Conservation (phyloP, 495 filamentous ascomycete species). For the Venustampulla echinocandica region DNA sequence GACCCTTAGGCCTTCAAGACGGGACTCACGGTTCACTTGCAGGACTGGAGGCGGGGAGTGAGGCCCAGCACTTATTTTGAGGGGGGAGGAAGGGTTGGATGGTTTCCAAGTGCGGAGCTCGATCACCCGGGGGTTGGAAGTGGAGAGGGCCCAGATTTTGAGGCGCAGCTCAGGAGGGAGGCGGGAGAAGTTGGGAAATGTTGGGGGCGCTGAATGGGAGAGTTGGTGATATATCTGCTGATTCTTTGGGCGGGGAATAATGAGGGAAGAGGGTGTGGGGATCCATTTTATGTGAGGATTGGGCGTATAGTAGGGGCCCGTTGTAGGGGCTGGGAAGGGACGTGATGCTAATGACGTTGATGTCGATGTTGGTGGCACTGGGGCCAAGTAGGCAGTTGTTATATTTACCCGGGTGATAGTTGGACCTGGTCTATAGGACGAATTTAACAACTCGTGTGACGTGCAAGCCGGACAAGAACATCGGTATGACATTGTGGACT, state of each 20-base stretch:
- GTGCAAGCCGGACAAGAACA: too few relatives aligned
- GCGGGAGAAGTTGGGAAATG: slow-evolving; percentile 10
- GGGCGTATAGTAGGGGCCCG: too few relatives aligned
- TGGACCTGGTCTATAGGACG: too few relatives aligned
- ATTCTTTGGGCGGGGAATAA: not conserved
- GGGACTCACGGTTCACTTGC: slow-evolving; percentile 11
- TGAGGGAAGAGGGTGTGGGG: not conserved
- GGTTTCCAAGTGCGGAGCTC: slow-evolving; percentile 17
- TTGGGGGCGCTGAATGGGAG: not conserved
- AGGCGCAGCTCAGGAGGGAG: slow-evolving; percentile 17
- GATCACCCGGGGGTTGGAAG: slow-evolving; percentile 5
- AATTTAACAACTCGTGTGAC: too few relatives aligned
- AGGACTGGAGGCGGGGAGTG: slow-evolving; percentile 10
- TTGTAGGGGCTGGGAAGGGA: too few relatives aligned
- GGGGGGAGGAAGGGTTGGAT: not conserved
- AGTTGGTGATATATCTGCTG: not conserved
- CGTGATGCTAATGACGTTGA: too few relatives aligned
- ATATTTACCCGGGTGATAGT: too few relatives aligned
- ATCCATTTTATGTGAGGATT: too few relatives aligned
- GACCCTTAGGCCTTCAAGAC: slow-evolving; percentile 10
- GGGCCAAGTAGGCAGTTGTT: too few relatives aligned
- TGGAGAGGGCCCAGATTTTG: slow-evolving; percentile 16
- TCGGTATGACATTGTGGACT: too few relatives aligned
- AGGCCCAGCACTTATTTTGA: slow-evolving; percentile 7
- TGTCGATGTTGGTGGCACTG: too few relatives aligned